Evolutionary conservation across 306 rosid genomes (phyloP), one percentile per base, ranked within the genome.

Genomic region (Purshia tridentata): DNA sequence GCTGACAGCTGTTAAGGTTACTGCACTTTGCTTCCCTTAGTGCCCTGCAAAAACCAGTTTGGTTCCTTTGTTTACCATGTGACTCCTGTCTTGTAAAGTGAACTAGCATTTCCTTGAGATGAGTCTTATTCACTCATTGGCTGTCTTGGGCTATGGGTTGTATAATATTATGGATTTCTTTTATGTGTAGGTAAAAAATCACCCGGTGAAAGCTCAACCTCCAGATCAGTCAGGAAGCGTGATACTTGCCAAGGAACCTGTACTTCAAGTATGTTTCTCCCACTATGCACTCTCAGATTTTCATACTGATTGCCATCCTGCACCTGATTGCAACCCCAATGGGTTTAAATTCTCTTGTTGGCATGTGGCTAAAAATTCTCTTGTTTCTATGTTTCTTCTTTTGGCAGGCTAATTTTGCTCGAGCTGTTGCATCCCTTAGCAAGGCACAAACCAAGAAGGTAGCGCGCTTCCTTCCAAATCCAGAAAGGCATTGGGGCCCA

Each of bases 401-500:
- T 69, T 59, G 72, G 19, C 83, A 91, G 98, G 97, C 91, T 8
- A 94, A 88, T 77, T 94, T 94, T 72, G 91, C 97, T 73, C 70
- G 96, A 73, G 98, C 98, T 7, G 90, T 88, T 29, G 81, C 92
- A 44, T 94, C 98, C 57, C 96, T 91, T 4, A 91, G 97, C 85
- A 91, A 89, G 87, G 95, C 98, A 37, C 98, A 94, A 70, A 88
- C 92, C 10, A 93, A 91, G 90, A 91, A 91, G 75, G 88, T 91
- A 58, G 90, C 92, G 0, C 85, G 97, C 70, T 94, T 91, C 85
- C 97, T 94, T 72, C 96, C 98, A 37, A 94, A 94, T 80, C 97
- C 98, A 0, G 98, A 94, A 69, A 89, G 88, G 77, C 97, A 94
- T 52, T 94, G 98, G 97, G 98, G 98, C 49, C 97, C 98, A 4